Conservation (phyloP, 305 asterid genomes). For the Andrographis paniculata region DNA sequence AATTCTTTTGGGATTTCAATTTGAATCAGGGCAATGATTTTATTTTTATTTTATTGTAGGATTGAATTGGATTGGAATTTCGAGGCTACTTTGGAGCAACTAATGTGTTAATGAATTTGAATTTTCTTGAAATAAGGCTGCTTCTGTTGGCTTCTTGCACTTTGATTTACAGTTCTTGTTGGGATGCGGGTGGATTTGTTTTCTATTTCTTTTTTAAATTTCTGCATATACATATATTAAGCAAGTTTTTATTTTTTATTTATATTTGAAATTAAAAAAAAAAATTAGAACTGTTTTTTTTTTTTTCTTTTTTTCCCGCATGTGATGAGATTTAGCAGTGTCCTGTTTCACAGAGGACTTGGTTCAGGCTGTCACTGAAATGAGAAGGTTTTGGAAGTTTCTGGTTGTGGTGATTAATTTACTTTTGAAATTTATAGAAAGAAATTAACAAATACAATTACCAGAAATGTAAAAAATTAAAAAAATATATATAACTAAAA, state of each 20-base stretch:
- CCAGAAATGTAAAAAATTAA: too few relatives aligned
- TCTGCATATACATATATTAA: too few relatives aligned
- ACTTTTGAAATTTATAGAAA: background rate
- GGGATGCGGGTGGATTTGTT: conserved; percentile 20
- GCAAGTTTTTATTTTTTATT: too few relatives aligned
- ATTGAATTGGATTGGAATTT: conserved; percentile 16
- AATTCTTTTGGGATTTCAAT: conserved; percentile 4
- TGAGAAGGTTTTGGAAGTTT: background rate
- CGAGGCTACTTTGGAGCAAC: conserved; percentile 32
- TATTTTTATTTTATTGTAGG: too few relatives aligned
- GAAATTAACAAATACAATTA: background rate
- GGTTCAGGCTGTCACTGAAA: background rate
- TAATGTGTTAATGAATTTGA: conserved; percentile 33
- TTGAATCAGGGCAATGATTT: too few relatives aligned
- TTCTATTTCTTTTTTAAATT: too few relatives aligned
- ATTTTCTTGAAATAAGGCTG: conserved; percentile 18
- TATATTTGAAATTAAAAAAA: too few relatives aligned
- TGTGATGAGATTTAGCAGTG: background rate
- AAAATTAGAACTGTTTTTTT: background rate
- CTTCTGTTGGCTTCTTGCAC: conserved; percentile 17
- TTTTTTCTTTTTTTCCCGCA: background rate
- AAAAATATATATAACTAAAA: too few relatives aligned
- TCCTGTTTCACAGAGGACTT: background rate
- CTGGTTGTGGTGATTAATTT: background rate
- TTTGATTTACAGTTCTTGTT: conserved; percentile 11